phyloP scores from a whole-genome alignment of 257 asterid genomes.

The Vinca minor region DNA sequence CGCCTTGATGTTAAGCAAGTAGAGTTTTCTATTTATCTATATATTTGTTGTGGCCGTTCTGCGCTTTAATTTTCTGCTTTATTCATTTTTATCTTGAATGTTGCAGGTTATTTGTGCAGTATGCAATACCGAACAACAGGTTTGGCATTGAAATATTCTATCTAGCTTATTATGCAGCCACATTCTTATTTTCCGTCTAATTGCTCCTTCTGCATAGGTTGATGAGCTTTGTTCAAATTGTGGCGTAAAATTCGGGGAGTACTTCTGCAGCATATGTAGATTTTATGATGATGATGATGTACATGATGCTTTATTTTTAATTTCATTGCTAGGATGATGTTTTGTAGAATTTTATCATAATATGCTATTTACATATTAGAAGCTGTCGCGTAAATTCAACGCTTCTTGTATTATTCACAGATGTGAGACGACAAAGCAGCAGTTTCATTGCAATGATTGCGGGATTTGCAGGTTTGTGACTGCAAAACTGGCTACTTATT shows the following conservation, averaged over 20 bases:
- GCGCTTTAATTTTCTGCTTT: background rate
- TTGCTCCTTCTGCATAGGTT: slow-evolving; percentile 31
- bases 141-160: slow-evolving; percentile 5
- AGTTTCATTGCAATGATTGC: slow-evolving; percentile 83
- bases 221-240: slow-evolving; percentile 57
- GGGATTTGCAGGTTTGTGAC: slow-evolving; percentile 82
- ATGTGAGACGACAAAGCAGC: slow-evolving; percentile 45
- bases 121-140: slow-evolving; percentile 38
- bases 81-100: slow-evolving; percentile 8
- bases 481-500: slow-evolving; percentile 2
- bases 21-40: background rate
- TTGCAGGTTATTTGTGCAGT: slow-evolving; percentile 33
- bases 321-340: slow-evolving; percentile 8
- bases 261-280: slow-evolving; percentile 71
- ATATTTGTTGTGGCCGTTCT: background rate
- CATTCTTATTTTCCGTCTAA: background rate
- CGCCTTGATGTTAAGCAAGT: slow-evolving; percentile 74
- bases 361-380: background rate
- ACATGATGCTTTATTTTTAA: slow-evolving; percentile 6
- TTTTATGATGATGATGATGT: slow-evolving; percentile 84
- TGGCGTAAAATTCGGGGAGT: slow-evolving; percentile 78
- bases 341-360: background rate
- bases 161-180: background rate
- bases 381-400: slow-evolving; percentile 6
- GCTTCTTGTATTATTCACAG: slow-evolving; percentile 36